Conservation (phyloP, 768 basidiomycete species). For the Trametes gibbosa region DNA sequence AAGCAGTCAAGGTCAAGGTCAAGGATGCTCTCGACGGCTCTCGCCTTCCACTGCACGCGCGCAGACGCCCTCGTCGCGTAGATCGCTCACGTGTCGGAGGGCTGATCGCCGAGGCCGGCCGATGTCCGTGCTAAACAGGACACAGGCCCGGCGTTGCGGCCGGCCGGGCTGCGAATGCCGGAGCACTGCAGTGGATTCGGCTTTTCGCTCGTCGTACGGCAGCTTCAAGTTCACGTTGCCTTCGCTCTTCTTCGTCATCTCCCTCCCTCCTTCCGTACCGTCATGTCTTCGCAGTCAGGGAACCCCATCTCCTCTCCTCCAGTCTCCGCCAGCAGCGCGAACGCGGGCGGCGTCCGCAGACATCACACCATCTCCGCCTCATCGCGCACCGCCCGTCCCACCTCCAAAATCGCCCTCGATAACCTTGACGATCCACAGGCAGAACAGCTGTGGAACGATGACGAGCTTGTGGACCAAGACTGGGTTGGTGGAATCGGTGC, state of each 20-base stretch:
- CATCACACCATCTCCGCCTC: constrained; percentile 83
- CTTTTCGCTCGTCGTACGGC: constrained; percentile 9
- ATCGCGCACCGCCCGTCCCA: constrained; percentile 59
- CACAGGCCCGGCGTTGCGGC: background rate
- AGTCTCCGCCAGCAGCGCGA: constrained; percentile 34
- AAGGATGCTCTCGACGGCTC: constrained; percentile 6
- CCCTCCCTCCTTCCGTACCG: constrained; percentile 11
- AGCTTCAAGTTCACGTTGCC: constrained; percentile 1
- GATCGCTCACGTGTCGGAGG: background rate
- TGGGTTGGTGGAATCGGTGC: constrained; percentile 82
- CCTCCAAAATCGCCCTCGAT: constrained; percentile 60
- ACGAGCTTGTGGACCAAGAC: constrained; percentile 75
- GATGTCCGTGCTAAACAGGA: no score
- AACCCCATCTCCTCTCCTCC: constrained; percentile 43
- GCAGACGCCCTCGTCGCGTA: background rate
- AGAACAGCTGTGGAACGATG: constrained; percentile 63
- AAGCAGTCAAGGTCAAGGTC: no score
- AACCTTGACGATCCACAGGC: constrained; percentile 56
- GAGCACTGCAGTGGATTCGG: background rate
- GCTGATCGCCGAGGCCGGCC: constrained; percentile 4
- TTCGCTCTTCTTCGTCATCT: constrained; percentile 11
- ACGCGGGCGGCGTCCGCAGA: constrained; percentile 57
- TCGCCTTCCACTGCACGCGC: background rate
- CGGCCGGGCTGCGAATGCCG: background rate
- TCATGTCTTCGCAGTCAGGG: constrained; percentile 38